Evolutionary conservation across 106 monocot species (phyloP).

Genomic region (Dendrobium officinale): DNA sequence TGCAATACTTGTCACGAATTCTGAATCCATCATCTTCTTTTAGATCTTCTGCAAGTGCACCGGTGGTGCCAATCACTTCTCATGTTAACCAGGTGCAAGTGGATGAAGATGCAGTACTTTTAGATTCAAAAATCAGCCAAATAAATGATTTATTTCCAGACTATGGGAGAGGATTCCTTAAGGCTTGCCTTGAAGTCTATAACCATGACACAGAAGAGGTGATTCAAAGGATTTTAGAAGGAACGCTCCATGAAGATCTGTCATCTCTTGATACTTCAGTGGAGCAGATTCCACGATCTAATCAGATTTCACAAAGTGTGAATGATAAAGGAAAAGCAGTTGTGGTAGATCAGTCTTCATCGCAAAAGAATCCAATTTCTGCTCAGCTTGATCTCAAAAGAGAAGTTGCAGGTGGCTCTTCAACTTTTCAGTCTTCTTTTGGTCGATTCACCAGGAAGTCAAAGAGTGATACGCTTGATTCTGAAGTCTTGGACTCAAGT

Average conservation of each 20-base stretch:
- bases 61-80: slow-evolving; percentile 11
- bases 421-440: slow-evolving; percentile 30
- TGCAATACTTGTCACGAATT: slow-evolving; percentile 28
- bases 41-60: not conserved
- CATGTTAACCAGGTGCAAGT: slow-evolving; percentile 12
- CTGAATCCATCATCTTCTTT: slow-evolving; percentile 14
- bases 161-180: slow-evolving; percentile 85
- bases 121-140: slow-evolving; percentile 94
- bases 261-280: slow-evolving; percentile 53
- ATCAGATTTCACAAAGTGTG: slow-evolving; percentile 12
- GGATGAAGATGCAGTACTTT: slow-evolving; percentile 57
- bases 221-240: slow-evolving; percentile 90
- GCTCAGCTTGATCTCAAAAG: slow-evolving; percentile 5
- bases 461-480: slow-evolving; percentile 14
- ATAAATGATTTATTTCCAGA: slow-evolving; percentile 94
- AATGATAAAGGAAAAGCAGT: slow-evolving; percentile 81
- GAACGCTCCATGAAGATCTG: slow-evolving; percentile 84
- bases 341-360: slow-evolving; percentile 32
- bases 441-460: slow-evolving; percentile 78
- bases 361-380: not conserved
- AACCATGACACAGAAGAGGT: slow-evolving; percentile 83
- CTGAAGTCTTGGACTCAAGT: slow-evolving; percentile 48
- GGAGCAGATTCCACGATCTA: slow-evolving; percentile 40
- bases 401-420: slow-evolving; percentile 9
- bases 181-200: slow-evolving; percentile 84